Conservation (phyloP, 176 grass and related monocot genomes). For the Zoysia pacifica region DNA sequence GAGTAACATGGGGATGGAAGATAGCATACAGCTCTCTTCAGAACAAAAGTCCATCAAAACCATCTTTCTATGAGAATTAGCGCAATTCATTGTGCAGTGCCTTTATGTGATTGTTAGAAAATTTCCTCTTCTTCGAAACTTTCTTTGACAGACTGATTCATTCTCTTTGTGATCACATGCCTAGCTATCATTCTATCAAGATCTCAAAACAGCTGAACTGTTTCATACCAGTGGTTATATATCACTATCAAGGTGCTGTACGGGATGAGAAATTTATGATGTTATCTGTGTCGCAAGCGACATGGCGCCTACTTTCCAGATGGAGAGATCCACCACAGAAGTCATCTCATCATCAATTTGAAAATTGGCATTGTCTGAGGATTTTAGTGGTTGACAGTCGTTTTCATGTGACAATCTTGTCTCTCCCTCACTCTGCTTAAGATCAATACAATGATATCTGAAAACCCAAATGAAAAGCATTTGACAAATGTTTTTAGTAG, state of each 20-base stretch:
- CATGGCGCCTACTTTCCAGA: conserved; percentile 8
- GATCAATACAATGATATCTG: conserved; percentile 1
- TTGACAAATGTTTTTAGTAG: background rate
- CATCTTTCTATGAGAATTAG: background rate
- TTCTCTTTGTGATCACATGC: background rate
- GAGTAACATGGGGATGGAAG: conserved; percentile 14
- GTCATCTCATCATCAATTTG: conserved; percentile 23
- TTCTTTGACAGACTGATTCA: background rate
- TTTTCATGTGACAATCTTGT: conserved; percentile 30
- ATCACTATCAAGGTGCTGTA: background rate
- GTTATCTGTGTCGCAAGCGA: background rate
- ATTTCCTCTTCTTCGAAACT: background rate
- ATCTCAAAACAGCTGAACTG: background rate
- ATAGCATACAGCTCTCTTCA: background rate
- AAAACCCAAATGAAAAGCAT: background rate
- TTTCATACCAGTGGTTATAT: background rate
- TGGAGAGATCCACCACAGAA: conserved; percentile 20
- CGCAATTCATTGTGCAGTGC: background rate
- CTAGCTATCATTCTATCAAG: background rate
- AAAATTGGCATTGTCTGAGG: conserved; percentile 3
- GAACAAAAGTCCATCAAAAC: conserved; percentile 12
- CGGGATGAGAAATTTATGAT: background rate
- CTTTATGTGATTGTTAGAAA: background rate
- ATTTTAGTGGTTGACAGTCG: conserved; percentile 20
- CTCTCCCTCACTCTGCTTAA: background rate